phyloP scores from a whole-genome alignment of 208 protist genomes.

The Novymonas esmeraldas region DNA sequence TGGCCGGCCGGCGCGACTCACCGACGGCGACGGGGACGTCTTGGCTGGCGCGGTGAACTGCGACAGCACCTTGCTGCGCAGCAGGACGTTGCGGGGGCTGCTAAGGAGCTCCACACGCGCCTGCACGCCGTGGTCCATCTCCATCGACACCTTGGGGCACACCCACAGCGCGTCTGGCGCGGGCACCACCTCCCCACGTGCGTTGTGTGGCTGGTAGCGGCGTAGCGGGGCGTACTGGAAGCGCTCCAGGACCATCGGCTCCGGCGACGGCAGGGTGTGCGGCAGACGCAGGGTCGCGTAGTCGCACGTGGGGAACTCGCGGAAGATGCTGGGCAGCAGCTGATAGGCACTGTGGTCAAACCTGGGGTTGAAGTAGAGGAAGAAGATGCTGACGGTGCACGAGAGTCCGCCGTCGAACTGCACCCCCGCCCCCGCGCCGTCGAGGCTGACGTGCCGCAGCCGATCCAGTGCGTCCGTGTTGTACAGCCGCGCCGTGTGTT shows the following conservation, averaged over 20 bases:
- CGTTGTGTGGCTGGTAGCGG: conserved; percentile 80
- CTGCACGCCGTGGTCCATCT: conserved; percentile 22
- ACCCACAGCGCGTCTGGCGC: conserved; percentile 84
- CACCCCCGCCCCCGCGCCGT: conserved; percentile 19
- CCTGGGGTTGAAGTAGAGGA: conserved; percentile 83
- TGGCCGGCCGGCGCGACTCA: neutral
- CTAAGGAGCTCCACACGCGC: conserved; percentile 18
- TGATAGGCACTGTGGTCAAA: conserved; percentile 67
- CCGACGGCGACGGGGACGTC: conserved; percentile 3
- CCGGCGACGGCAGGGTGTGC: conserved; percentile 57
- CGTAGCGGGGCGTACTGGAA: conserved; percentile 85
- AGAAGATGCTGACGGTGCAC: conserved; percentile 53
- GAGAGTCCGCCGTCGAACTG: conserved; percentile 10
- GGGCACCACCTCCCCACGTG: conserved; percentile 52
- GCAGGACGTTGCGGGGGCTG: conserved; percentile 7
- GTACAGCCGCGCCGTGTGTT: conserved; percentile 71
- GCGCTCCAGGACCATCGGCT: conserved; percentile 72
- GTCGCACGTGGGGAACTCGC: conserved; percentile 77
- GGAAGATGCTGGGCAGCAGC: conserved; percentile 75
- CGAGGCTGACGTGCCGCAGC: conserved; percentile 35
- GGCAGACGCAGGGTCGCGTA: conserved; percentile 73
- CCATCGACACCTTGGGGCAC: conserved; percentile 46
- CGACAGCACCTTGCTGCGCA: conserved; percentile 19
- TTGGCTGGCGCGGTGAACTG: conserved; percentile 7
- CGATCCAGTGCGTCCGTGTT: conserved; percentile 73